Conservation (phyloP, 305 asterid species). For the Solanum hybrid region DNA sequence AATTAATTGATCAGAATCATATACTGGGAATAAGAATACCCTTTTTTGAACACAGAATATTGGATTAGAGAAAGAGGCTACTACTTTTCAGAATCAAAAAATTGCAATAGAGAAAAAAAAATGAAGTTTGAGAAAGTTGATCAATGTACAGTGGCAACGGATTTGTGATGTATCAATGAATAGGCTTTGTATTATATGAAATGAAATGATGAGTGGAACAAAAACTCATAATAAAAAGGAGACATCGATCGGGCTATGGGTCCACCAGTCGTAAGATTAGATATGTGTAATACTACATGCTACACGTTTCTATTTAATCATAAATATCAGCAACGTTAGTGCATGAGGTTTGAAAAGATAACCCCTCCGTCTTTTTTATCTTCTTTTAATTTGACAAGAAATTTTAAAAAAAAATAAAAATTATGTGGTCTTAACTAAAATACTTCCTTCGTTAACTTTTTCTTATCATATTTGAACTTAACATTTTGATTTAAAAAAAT, state of each 20-base stretch:
- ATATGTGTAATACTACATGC: background rate
- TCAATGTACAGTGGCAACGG: background rate
- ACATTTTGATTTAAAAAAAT: background rate
- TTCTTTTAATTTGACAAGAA: background rate
- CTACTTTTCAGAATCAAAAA: background rate
- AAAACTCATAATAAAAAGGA: background rate
- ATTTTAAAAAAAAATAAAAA: background rate
- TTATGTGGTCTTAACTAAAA: background rate
- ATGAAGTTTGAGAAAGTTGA: background rate
- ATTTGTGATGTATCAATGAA: background rate
- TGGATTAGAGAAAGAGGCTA: background rate
- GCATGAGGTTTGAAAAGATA: background rate
- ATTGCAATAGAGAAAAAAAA: background rate
- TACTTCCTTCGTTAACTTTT: background rate
- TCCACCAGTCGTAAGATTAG: background rate
- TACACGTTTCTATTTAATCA: background rate
- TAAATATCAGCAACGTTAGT: background rate
- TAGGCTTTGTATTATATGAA: background rate
- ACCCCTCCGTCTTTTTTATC: background rate
- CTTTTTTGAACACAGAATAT: slow-evolving; percentile 18
- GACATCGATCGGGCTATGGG: background rate
- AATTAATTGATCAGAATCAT: slow-evolving; percentile 43
- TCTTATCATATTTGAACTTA: too few species aligned
- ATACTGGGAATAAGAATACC: slow-evolving; percentile 67
- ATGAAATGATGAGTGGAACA: background rate